phyloP scores from a whole-genome alignment of 257 asterid genomes.

The Penstemon newberryi region DNA sequence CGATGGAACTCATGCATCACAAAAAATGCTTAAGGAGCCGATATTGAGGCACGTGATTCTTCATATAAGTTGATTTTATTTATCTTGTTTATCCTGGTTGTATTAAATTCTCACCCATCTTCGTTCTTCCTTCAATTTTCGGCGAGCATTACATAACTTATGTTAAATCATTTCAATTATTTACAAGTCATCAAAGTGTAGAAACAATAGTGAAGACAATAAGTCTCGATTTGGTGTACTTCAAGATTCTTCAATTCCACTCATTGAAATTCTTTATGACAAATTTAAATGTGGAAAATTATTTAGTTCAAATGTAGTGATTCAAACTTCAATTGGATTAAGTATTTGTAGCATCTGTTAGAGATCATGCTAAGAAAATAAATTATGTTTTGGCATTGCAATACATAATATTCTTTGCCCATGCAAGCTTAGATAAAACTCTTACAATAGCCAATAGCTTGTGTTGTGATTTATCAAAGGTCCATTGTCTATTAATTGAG shows the following conservation, averaged over 20 bases:
- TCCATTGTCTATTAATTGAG: too few relatives aligned
- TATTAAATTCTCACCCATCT: neutral
- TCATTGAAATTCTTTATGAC: neutral
- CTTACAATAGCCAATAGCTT: neutral
- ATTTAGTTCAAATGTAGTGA: too few relatives aligned
- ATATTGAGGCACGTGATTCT: constrained; percentile 11
- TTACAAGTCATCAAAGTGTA: too few relatives aligned
- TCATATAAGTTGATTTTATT: neutral
- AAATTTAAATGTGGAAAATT: too few relatives aligned
- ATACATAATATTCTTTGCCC: too few relatives aligned
- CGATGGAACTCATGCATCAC: constrained; percentile 22
- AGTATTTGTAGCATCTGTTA: too few relatives aligned
- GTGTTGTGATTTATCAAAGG: neutral
- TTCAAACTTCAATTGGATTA: too few relatives aligned
- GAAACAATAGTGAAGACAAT: too few relatives aligned
- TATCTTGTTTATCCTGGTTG: neutral
- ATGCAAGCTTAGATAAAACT: neutral
- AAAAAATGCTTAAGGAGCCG: constrained; percentile 25
- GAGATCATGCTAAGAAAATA: neutral
- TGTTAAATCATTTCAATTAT: too few relatives aligned
- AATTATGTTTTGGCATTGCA: neutral
- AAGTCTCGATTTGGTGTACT: neutral
- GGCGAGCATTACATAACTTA: too few relatives aligned
- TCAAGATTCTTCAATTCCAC: neutral
- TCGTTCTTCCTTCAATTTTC: neutral